These are phyloP conservation scores for Dendrobium catenatum DNA, from an alignment of 106 monocot species.

Conservation along the genomic window DNA sequence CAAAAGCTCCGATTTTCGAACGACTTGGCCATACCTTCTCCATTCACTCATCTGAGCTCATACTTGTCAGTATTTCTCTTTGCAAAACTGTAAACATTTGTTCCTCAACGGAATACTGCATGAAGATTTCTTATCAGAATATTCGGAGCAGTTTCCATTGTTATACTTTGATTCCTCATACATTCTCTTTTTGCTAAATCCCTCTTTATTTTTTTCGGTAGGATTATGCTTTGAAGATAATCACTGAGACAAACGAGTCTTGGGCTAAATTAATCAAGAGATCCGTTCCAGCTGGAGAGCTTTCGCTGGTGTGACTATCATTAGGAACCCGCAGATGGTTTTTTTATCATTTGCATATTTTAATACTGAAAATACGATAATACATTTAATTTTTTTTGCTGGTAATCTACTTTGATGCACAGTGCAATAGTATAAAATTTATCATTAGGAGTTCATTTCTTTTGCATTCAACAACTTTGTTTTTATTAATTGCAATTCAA, in stretches of 20 bases:
- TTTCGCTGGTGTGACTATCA: conserved; percentile 46
- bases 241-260: conserved; percentile 76
- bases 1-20: too few relatives aligned
- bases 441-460: background rate
- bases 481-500: background rate
- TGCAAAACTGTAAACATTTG: too few relatives aligned
- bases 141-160: background rate
- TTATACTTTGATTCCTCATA: background rate
- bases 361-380: too few relatives aligned
- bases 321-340: background rate
- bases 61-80: too few relatives aligned
- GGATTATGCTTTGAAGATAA: conserved; percentile 92
- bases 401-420: background rate
- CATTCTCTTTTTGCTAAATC: background rate
- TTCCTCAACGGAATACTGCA: too few relatives aligned
- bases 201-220: conserved; percentile 13
- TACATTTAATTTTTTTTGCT: background rate
- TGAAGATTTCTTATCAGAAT: too few relatives aligned
- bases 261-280: conserved; percentile 82
- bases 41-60: too few relatives aligned
- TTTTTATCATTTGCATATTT: background rate
- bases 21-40: too few relatives aligned
- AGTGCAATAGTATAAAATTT: too few relatives aligned
- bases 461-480: background rate
- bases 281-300: conserved; percentile 73